These are phyloP conservation scores for Ophiognomonia clavigignenti-juglandacearum DNA, from an alignment of 2,329 filamentous ascomycete species.

Conservation along the genomic window DNA sequence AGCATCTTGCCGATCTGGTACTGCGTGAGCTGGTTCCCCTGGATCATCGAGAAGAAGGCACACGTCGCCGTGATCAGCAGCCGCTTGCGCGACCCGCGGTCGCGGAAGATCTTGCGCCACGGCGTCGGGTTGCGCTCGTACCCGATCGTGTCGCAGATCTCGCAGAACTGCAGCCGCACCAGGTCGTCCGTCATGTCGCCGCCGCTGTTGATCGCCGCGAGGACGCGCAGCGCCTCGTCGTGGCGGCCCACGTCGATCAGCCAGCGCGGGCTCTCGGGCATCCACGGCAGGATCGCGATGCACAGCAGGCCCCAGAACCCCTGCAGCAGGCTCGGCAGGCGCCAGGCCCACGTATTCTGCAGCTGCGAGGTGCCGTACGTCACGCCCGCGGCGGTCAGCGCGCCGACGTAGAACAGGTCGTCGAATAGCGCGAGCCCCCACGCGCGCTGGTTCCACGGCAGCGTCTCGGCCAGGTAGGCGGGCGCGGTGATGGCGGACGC, in stretches of 20 bases:
- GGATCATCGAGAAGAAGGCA: constrained; percentile 23
- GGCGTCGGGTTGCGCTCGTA: constrained; percentile 22
- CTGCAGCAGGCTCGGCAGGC: constrained; percentile 35
- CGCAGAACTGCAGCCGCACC: constrained; percentile 20
- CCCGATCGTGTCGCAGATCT: constrained; percentile 21
- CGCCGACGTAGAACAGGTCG: constrained; percentile 27
- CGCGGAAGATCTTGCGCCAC: constrained; percentile 23
- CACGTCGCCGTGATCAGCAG: constrained; percentile 23
- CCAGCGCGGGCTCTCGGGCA: constrained; percentile 44
- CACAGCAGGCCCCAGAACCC: constrained; percentile 23
- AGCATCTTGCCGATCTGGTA: constrained; percentile 26
- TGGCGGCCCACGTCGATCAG: constrained; percentile 35
- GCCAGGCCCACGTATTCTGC: constrained; percentile 37
- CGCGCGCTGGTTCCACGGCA: constrained; percentile 37
- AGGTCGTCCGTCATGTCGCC: constrained; percentile 34
- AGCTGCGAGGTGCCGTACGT: constrained; percentile 35
- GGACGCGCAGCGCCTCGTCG: constrained; percentile 34
- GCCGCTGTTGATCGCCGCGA: constrained; percentile 39
- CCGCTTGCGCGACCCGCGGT: constrained; percentile 21
- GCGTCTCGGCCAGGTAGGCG: constrained; percentile 45
- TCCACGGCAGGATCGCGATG: constrained; percentile 32
- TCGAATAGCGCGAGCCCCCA: constrained; percentile 34
- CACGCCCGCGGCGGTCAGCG: constrained; percentile 40
- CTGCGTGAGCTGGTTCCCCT: constrained; percentile 28
- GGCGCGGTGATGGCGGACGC: constrained; percentile 38